Evolutionary conservation across 805 yeast species (phyloP).

Genomic region (Candida patagonica): DNA sequence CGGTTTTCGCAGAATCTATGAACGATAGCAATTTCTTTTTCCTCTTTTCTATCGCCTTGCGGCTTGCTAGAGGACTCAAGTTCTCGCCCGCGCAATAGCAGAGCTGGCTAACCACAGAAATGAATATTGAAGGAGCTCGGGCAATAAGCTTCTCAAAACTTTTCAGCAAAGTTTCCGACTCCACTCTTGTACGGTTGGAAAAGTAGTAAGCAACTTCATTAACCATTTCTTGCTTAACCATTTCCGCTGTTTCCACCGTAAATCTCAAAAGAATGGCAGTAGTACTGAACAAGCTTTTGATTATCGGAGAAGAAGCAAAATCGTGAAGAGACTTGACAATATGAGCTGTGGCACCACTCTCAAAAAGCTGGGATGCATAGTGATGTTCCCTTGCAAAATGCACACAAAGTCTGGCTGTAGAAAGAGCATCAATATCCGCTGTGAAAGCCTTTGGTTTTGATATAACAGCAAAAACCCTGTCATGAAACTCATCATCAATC

Average conservation of each 20-base stretch:
- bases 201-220: conserved; percentile 43
- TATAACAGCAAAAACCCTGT: conserved; percentile 36
- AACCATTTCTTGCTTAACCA: conserved; percentile 40
- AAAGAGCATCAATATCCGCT: conserved; percentile 39
- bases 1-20: not conserved
- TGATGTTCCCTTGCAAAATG: conserved; percentile 41
- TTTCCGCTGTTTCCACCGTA: conserved; percentile 53
- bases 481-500: conserved; percentile 11
- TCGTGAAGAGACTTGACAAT: conserved; percentile 37
- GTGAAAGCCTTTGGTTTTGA: conserved; percentile 33
- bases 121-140: conserved; percentile 41
- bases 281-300: conserved; percentile 37
- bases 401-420: conserved; percentile 46
- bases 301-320: conserved; percentile 31
- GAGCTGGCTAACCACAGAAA: conserved; percentile 30
- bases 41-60: conserved; percentile 11
- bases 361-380: conserved; percentile 33
- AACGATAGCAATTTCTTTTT: conserved; percentile 6
- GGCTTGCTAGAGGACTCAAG: conserved; percentile 20
- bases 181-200: conserved; percentile 9
- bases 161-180: conserved; percentile 25
- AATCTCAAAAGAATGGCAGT: conserved; percentile 52
- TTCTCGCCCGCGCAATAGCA: conserved; percentile 15
- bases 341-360: conserved; percentile 38
- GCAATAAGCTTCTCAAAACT: conserved; percentile 20